Evolutionary conservation across 106 monocot genomes (phyloP).

Genomic region (Platanthera zijinensis): DNA sequence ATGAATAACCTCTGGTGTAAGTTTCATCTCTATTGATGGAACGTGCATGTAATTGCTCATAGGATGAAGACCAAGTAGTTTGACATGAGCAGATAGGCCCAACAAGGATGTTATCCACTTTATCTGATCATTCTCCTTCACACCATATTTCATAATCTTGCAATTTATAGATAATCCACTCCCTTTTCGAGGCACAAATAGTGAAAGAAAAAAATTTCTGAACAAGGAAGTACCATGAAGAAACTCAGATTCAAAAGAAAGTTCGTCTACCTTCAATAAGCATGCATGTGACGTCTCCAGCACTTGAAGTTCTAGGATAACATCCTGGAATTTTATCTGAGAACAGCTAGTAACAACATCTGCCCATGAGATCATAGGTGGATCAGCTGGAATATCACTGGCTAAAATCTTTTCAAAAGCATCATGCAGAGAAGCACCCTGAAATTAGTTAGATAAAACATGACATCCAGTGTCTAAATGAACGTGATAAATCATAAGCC

Average conservation of each 20-base stretch:
- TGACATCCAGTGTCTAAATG: not conserved
- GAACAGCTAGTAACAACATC: slow-evolving; percentile 27
- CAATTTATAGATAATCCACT: slow-evolving; percentile 29
- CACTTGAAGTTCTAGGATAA: slow-evolving; percentile 33
- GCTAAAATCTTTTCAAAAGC: slow-evolving; percentile 31
- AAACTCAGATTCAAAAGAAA: slow-evolving; percentile 32
- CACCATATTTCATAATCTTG: slow-evolving; percentile 23
- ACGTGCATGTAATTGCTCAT: slow-evolving; percentile 25
- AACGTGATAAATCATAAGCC: slow-evolving; percentile 5
- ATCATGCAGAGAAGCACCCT: slow-evolving; percentile 65
- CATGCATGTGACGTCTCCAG: slow-evolving; percentile 23
- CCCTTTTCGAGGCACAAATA: slow-evolving; percentile 18
- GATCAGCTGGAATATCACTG: slow-evolving; percentile 19
- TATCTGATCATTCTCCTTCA: slow-evolving; percentile 29
- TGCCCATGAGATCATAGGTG: slow-evolving; percentile 19
- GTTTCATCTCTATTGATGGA: slow-evolving; percentile 15
- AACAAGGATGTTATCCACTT: slow-evolving; percentile 31
- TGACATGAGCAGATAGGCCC: slow-evolving; percentile 21
- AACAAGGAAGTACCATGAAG: slow-evolving; percentile 18
- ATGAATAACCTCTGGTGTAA: slow-evolving; percentile 40
- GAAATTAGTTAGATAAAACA: slow-evolving; percentile 20
- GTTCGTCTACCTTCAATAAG: slow-evolving; percentile 30
- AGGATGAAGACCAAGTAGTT: slow-evolving; percentile 23
- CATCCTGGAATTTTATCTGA: slow-evolving; percentile 33
- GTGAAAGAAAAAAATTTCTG: slow-evolving; percentile 25